Base-by-base conservation (phyloP, 1,284 basidiomycete species). In the Cryptococcus sp. region DNA sequence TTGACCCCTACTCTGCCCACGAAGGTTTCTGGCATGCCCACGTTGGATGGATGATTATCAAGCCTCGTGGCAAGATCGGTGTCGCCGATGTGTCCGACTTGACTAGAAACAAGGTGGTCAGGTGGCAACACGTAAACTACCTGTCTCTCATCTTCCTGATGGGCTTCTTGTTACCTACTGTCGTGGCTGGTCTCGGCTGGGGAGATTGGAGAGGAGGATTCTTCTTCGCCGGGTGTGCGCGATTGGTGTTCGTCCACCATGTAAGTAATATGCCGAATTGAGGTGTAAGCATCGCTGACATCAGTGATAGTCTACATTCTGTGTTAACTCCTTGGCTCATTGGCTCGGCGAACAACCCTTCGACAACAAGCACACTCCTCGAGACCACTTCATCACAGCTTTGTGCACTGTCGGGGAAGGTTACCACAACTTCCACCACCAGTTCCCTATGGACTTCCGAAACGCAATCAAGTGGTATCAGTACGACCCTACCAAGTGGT, bases 361-460 rank as follows among this genome's bases (percentile, higher is more conserved):
- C 72, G 93, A 95, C 79, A 91, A 94, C 85, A 94, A 94, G 82
- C 90, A 93, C 80, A 89, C 91, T n/a, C 91, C 91, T 38, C 83
- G 86, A 55, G 90, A 93, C 78, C 90, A 93, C 79, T 81, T 93
- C 68, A 78, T 93, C 72, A 94, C 92, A 40, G 92, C 92, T 11
- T 82, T 94, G 46, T 86, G 85, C 60, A 94, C 92, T 30, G 86
- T 93, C 71, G 92, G 92, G 60, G 92, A 95, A 79, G 92, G 93
- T 15, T 95, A 95, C 82, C 92, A 95, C 84, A 95, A 96, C 81
- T 96, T 96, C 85, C 91, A 93, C 80, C 91, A 78, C 68, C 89
- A 93, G 78, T 92, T 93, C 84, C 90, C 90, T 11, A 90, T 90
- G 88, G 93, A 96, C 79, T 95, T 90, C 82, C 85, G 93, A 45